Conservation (phyloP, 768 basidiomycete species). For the Boletus speciosus region DNA sequence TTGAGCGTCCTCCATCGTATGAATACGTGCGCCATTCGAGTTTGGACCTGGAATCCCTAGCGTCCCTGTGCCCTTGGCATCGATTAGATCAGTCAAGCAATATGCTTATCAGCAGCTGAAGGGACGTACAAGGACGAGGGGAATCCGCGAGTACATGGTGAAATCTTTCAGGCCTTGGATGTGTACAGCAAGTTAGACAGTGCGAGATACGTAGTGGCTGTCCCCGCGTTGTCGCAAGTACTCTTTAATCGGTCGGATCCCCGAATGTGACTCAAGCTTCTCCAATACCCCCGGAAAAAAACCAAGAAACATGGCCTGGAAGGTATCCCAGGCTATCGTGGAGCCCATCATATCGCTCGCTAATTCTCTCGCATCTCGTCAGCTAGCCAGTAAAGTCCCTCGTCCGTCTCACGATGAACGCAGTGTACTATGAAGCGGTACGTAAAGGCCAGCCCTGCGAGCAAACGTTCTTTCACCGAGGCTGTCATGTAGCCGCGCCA, state of each 20-base stretch:
- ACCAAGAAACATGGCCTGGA: background rate
- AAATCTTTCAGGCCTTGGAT: background rate
- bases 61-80: conserved; percentile 17
- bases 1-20: conserved; percentile 14
- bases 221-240: too few relatives aligned
- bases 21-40: conserved; percentile 22
- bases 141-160: conserved; percentile 5
- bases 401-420: conserved; percentile 37
- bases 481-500: conserved; percentile 38
- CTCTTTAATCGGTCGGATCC: too few relatives aligned
- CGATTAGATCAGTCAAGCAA: background rate
- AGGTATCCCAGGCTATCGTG: conserved; percentile 13
- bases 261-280: background rate
- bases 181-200: background rate
- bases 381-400: background rate
- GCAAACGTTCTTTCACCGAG: background rate
- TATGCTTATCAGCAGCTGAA: too few relatives aligned
- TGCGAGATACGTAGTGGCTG: background rate
- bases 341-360: background rate
- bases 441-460: background rate
- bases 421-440: conserved; percentile 47
- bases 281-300: background rate
- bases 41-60: conserved; percentile 18
- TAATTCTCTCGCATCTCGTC: background rate
- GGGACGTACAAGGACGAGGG: conserved; percentile 12